These are phyloP conservation scores for Cryptosporidium meleagridis DNA, from an alignment of 169 alveolate genomes.

Conservation along the genomic window DNA sequence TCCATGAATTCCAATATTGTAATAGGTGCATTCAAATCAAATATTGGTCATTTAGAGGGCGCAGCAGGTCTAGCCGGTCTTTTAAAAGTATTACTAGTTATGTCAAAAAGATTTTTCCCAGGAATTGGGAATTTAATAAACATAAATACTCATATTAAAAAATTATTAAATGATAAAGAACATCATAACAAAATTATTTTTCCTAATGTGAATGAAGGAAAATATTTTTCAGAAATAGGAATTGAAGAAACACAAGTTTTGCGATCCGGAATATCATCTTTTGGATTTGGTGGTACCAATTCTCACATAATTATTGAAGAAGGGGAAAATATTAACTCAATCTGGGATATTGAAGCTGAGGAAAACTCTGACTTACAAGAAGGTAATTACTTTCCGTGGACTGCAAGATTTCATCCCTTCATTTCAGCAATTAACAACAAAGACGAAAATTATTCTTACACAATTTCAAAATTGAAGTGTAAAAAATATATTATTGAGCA, in stretches of 20 bases:
- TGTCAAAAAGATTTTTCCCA: slow-evolving; percentile 66
- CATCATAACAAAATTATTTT: slow-evolving; percentile 5
- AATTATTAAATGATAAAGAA: background rate
- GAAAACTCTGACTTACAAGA: slow-evolving; percentile 35
- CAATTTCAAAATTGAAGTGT: background rate
- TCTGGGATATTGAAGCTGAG: slow-evolving; percentile 41
- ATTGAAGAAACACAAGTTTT: slow-evolving; percentile 38
- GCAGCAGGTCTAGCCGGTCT: slow-evolving; percentile 68
- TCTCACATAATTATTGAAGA: slow-evolving; percentile 81
- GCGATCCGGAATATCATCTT: slow-evolving; percentile 80
- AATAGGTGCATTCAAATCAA: slow-evolving; percentile 54
- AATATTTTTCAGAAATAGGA: slow-evolving; percentile 40
- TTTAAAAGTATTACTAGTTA: slow-evolving; percentile 17
- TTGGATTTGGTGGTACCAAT: slow-evolving; percentile 85
- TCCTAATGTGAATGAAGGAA: slow-evolving; percentile 3
- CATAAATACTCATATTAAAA: slow-evolving; percentile 47
- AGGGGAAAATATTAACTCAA: slow-evolving; percentile 36
- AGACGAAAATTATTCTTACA: slow-evolving; percentile 18
- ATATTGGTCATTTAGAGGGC: slow-evolving; percentile 73
- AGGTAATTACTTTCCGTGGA: slow-evolving; percentile 64
- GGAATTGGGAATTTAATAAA: slow-evolving; percentile 27
- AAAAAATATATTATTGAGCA: slow-evolving; percentile 31
- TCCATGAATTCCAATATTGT: slow-evolving; percentile 5
- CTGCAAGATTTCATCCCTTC: slow-evolving; percentile 71
- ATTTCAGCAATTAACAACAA: slow-evolving; percentile 19